These are phyloP conservation scores for Myrmaecium sp. DNA, from an alignment of 2,329 filamentous ascomycete species.

Conservation along the genomic window DNA sequence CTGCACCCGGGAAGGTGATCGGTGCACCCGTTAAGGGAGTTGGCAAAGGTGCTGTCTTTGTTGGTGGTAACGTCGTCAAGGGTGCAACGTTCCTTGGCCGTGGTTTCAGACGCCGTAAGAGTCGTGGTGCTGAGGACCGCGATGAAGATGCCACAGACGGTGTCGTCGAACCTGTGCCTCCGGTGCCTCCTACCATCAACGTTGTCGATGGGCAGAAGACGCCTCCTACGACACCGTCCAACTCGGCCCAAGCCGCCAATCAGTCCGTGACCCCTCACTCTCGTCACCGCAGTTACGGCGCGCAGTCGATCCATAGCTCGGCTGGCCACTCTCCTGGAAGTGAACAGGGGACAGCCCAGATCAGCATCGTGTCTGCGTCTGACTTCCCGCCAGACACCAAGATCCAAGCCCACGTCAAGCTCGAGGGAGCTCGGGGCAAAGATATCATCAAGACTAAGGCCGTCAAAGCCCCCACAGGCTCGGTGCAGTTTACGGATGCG, in stretches of 20 bases:
- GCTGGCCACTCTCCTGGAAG: slow-evolving; percentile 29
- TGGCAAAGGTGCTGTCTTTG: slow-evolving; percentile 53
- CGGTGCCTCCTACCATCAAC: slow-evolving; percentile 13
- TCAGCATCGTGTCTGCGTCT: slow-evolving; percentile 62
- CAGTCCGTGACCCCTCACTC: slow-evolving; percentile 11
- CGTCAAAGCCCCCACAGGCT: slow-evolving; percentile 52
- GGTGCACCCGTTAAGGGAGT: slow-evolving; percentile 91
- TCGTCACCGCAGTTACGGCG: slow-evolving; percentile 19
- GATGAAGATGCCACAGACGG: slow-evolving; percentile 29
- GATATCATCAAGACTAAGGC: slow-evolving; percentile 85
- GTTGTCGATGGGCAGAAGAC: slow-evolving; percentile 9
- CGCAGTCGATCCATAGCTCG: slow-evolving; percentile 27
- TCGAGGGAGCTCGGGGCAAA: slow-evolving; percentile 48
- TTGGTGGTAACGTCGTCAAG: slow-evolving; percentile 68
- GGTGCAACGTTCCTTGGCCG: slow-evolving; percentile 82
- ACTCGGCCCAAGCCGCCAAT: slow-evolving; percentile 4
- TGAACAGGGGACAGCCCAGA: slow-evolving; percentile 58
- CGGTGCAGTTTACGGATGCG: slow-evolving; percentile 46
- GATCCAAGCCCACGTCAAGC: slow-evolving; percentile 46
- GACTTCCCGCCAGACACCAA: slow-evolving; percentile 64
- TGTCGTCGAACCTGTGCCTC: no score
- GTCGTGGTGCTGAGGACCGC: slow-evolving; percentile 27
- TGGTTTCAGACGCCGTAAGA: slow-evolving; percentile 60
- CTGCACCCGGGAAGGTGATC: slow-evolving; percentile 72
- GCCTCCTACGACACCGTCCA: slow-evolving; percentile 14